These are phyloP conservation scores for Debaryomycetaceae sp. DNA, from an alignment of 1,139 yeast genomes.

Conservation along the genomic window DNA sequence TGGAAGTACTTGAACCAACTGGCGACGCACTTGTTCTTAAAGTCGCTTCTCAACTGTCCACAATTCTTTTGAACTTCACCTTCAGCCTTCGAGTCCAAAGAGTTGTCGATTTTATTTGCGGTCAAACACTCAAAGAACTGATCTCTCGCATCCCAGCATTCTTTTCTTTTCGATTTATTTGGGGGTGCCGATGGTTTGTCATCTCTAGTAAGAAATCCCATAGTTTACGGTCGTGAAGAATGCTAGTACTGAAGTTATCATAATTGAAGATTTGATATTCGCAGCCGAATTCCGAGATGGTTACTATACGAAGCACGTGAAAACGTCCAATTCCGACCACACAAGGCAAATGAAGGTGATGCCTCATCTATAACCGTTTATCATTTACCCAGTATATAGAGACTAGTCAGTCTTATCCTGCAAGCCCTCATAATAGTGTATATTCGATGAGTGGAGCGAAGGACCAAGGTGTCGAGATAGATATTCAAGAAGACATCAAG, in stretches of 20 bases:
- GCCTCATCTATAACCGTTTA: neutral
- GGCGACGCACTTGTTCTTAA: slow-evolving; percentile 41
- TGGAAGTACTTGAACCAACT: slow-evolving; percentile 48
- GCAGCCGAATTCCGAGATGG: neutral
- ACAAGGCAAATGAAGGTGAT: neutral
- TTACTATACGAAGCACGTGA: neutral
- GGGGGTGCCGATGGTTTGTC: slow-evolving; percentile 33
- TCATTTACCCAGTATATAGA: too few relatives aligned
- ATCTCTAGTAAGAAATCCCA: slow-evolving; percentile 38
- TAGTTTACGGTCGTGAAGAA: slow-evolving; percentile 7
- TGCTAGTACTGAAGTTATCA: too few relatives aligned
- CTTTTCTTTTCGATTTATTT: slow-evolving; percentile 34
- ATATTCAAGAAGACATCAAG: slow-evolving; percentile 13
- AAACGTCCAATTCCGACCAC: neutral
- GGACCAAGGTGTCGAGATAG: slow-evolving; percentile 7
- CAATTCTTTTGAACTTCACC: slow-evolving; percentile 32
- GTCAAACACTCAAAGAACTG: slow-evolving; percentile 39
- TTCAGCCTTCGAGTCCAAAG: slow-evolving; percentile 37
- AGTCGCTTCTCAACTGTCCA: slow-evolving; percentile 31
- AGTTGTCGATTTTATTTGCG: slow-evolving; percentile 40
- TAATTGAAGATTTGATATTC: neutral
- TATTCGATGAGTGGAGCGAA: neutral
- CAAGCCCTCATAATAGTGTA: too few relatives aligned
- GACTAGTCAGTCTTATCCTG: too few relatives aligned
- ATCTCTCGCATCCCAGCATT: slow-evolving; percentile 47